phyloP scores from a whole-genome alignment of 306 rosid species.

The Cicer bijugum region DNA sequence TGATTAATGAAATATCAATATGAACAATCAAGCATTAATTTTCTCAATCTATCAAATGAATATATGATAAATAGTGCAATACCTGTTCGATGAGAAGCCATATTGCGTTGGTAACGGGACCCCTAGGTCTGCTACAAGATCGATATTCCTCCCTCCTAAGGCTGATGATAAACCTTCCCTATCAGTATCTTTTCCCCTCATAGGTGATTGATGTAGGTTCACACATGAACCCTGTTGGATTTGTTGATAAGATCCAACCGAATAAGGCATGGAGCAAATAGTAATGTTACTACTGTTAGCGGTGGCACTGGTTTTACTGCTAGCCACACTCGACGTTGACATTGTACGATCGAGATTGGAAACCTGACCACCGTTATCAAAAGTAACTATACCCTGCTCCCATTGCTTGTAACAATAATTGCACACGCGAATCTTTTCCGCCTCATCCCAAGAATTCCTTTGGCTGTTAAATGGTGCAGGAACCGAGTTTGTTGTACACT shows the following conservation, averaged over 20 bases:
- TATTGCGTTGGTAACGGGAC: constrained; percentile 51
- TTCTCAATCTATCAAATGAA: constrained; percentile 8
- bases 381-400: constrained; percentile 59
- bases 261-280: constrained; percentile 62
- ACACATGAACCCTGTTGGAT: constrained; percentile 54
- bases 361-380: constrained; percentile 50
- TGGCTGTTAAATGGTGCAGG: constrained; percentile 62
- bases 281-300: constrained; percentile 69
- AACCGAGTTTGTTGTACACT: constrained; percentile 76
- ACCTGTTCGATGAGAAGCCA: constrained; percentile 62
- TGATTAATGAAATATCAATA: constrained; percentile 28
- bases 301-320: constrained; percentile 71
- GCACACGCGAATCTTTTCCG: constrained; percentile 85
- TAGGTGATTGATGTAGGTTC: constrained; percentile 56
- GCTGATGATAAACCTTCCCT: constrained; percentile 47
- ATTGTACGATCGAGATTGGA: constrained; percentile 60
- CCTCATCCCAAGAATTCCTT: constrained; percentile 58
- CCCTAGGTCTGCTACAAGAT: constrained; percentile 52
- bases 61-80: constrained; percentile 29
- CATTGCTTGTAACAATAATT: constrained; percentile 87
- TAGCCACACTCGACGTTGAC: constrained; percentile 65
- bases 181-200: constrained; percentile 52
- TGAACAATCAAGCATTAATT: constrained; percentile 30
- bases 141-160: constrained; percentile 53
- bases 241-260: constrained; percentile 61